Evolutionary conservation across 371 early-diverging fungal genomes (phyloP).

Genomic region (Dichotomocladium elegans): DNA sequence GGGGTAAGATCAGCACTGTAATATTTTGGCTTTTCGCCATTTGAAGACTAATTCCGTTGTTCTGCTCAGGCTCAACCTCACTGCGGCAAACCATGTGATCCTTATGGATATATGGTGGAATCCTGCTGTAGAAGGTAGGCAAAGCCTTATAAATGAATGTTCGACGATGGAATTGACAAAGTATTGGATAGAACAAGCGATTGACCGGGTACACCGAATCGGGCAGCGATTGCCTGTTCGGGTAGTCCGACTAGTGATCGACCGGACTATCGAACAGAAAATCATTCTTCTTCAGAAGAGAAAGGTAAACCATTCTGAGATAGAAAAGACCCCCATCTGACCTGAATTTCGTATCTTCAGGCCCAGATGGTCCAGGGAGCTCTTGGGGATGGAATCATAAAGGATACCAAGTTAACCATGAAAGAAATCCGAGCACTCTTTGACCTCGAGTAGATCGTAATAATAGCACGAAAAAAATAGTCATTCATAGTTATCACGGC

Average conservation of each 20-base stretch:
- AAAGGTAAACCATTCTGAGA: slow-evolving; percentile 25
- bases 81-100: slow-evolving; percentile 70
- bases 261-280: slow-evolving; percentile 60
- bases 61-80: slow-evolving; percentile 64
- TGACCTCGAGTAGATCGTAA: slow-evolving; percentile 15
- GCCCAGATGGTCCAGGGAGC: slow-evolving; percentile 39
- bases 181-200: slow-evolving; percentile 65
- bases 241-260: slow-evolving; percentile 55
- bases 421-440: slow-evolving; percentile 42
- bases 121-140: slow-evolving; percentile 69
- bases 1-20: slow-evolving; percentile 38
- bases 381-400: slow-evolving; percentile 37
- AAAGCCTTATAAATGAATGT: background rate
- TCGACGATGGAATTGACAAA: too few species aligned
- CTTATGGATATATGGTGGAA: slow-evolving; percentile 87
- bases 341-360: slow-evolving; percentile 8
- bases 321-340: background rate
- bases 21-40: background rate
- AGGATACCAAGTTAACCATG: slow-evolving; percentile 32
- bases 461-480: background rate
- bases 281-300: slow-evolving; percentile 50
- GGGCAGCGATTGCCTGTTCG: slow-evolving; percentile 69
- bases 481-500: background rate
- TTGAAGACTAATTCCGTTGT: background rate
- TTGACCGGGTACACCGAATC: slow-evolving; percentile 85